These are phyloP conservation scores for Gillenia trifoliata DNA, from an alignment of 306 rosid species.

Conservation along the genomic window DNA sequence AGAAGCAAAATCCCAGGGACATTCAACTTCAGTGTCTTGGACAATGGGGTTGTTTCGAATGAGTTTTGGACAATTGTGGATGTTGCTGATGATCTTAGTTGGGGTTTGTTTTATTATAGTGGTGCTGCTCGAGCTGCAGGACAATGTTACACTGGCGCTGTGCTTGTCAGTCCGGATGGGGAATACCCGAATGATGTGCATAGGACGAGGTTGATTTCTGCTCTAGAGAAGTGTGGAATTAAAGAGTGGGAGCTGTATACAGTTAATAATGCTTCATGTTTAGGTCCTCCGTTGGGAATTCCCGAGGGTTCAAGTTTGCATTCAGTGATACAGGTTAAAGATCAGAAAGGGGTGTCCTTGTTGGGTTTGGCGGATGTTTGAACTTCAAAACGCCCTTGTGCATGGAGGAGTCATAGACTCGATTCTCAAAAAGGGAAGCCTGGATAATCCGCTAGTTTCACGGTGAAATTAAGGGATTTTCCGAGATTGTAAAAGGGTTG, in stretches of 20 bases:
- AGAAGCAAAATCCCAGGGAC: constrained; percentile 65
- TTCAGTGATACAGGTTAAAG: constrained; percentile 10
- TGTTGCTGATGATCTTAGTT: constrained; percentile 62
- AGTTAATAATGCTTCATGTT: constrained; percentile 68
- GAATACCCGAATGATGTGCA: constrained; percentile 43
- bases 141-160: constrained; percentile 80
- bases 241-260: constrained; percentile 64
- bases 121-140: constrained; percentile 92
- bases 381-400: neutral
- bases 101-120: constrained; percentile 80
- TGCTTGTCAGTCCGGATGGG: constrained; percentile 80
- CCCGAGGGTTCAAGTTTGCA: constrained; percentile 68
- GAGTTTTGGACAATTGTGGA: constrained; percentile 89
- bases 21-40: constrained; percentile 71
- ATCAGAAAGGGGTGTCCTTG: neutral
- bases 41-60: constrained; percentile 83
- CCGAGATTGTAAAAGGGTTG: neutral
- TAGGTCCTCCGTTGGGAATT: constrained; percentile 63
- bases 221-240: constrained; percentile 64
- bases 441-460: neutral
- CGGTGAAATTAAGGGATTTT: neutral
- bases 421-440: neutral
- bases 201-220: constrained; percentile 37
- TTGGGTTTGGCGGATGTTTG: neutral
- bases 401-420: neutral